Base-by-base conservation (phyloP, 345 rosid genomes). In the Lepidium aucheri region DNA sequence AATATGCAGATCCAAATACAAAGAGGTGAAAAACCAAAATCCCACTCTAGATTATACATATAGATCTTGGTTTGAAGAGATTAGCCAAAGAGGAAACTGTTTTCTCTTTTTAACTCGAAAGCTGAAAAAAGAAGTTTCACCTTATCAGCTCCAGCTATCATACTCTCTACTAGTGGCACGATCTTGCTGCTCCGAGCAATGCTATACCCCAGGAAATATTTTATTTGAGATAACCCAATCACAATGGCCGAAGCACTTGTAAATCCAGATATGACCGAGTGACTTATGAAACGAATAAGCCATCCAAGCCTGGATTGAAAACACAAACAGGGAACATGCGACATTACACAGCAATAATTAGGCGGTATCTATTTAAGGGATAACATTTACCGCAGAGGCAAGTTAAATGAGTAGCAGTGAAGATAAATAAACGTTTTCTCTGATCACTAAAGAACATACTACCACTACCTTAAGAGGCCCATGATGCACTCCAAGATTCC, bases 261-360 rank as follows among this genome's bases (percentile, higher is more conserved):
- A 78, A 95, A 95, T 71, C 97, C 99, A 79, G 99, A 95, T 68
- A 91, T 95, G 67, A 95, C 99, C 40, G 99, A 88, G 78, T 89
- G 99, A 74, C 99, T 91, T 72, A 95, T 89, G 84, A 95, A 95
- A 62, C 99, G 97, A 67, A 95, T 84, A 64, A 95, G 83, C 99
- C 99, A 95, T 58, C 99, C 99, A 75, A 95, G 97, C 86, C 99
- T 95, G 72, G 20, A 60, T 68, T 72, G 8, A 59, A 64, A 64
- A 38, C 47, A 63, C 17, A 64, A 24, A 64, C 35, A 58, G 24
- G 2, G 28, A 17, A 15, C n/a, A 60, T 30, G 4, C 15, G 24
- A 47, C 49, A 53, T 15, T 15, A 53, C 34, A 44, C 32, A 60
- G 8, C n/a, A 67, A 28, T 26, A 60, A 32, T 0, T 7, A 63